Evolutionary conservation across 495 filamentous ascomycete genomes (phyloP).

Genomic region (Terfezia boudieri): DNA sequence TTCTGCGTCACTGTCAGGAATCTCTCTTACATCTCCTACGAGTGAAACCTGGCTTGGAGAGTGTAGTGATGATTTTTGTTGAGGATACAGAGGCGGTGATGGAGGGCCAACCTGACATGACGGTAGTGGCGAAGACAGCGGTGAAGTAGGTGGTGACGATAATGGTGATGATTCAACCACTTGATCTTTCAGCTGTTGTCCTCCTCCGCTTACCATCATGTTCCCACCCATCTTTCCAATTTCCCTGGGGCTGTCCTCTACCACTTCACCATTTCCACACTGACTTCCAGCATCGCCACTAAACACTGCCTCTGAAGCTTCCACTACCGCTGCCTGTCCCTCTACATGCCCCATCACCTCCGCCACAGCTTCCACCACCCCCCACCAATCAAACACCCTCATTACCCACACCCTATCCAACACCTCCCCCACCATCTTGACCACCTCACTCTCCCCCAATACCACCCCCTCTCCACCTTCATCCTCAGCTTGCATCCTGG

Average conservation of each 20-base stretch:
- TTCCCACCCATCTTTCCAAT: neutral
- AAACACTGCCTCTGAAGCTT: too few relatives aligned
- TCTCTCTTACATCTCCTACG: too few relatives aligned
- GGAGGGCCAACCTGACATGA: neutral
- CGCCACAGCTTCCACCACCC: conserved; percentile 1
- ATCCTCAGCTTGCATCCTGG: neutral
- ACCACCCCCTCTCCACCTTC: neutral
- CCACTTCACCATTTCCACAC: neutral
- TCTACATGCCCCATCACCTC: neutral
- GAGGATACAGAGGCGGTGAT: too few relatives aligned
- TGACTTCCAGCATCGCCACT: neutral
- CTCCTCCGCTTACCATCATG: neutral
- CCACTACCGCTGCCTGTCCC: neutral
- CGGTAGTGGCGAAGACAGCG: neutral
- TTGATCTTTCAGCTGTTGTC: neutral
- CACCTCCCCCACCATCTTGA: neutral
- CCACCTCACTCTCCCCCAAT: neutral
- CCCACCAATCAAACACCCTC: neutral
- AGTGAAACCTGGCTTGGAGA: too few relatives aligned
- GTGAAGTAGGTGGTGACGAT: neutral
- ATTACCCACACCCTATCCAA: neutral
- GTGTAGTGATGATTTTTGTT: too few relatives aligned
- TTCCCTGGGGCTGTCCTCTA: neutral
- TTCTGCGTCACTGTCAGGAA: too few relatives aligned
- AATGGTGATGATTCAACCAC: neutral